phyloP scores from a whole-genome alignment of 1,139 yeast genomes.

The Geotrichum reessii region DNA sequence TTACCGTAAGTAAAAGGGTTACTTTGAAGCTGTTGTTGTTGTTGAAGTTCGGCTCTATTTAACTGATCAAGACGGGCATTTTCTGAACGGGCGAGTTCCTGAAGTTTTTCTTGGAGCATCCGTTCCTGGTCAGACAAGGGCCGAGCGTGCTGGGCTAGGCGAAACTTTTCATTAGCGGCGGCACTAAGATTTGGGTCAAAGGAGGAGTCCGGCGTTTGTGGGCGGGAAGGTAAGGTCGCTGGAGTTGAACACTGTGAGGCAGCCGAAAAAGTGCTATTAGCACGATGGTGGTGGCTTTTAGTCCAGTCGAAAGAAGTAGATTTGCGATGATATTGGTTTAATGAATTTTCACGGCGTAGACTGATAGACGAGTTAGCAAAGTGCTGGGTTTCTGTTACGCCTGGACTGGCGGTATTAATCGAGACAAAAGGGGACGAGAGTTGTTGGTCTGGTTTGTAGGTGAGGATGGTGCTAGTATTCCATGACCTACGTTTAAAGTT shows the following conservation, averaged over 20 bases:
- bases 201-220: slow-evolving; percentile 7
- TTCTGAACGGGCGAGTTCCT: slow-evolving; percentile 33
- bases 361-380: background rate
- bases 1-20: background rate
- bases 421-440: background rate
- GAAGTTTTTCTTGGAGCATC: slow-evolving; percentile 31
- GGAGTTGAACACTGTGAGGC: slow-evolving; percentile 4
- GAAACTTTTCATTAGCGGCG: background rate
- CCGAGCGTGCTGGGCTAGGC: background rate
- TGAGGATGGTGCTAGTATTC: slow-evolving; percentile 6
- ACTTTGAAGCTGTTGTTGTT: background rate
- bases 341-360: background rate
- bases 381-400: background rate
- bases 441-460: slow-evolving; percentile 1
- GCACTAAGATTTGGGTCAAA: background rate
- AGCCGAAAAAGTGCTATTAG: slow-evolving; percentile 10
- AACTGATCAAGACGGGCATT: slow-evolving; percentile 27
- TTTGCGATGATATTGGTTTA: background rate
- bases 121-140: slow-evolving; percentile 25
- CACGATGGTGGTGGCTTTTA: slow-evolving; percentile 3
- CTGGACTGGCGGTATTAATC: background rate
- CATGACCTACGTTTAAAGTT: slow-evolving; percentile 6
- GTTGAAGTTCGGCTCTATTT: background rate
- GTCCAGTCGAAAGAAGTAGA: slow-evolving; percentile 3
- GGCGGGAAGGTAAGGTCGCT: slow-evolving; percentile 4